Conservation (phyloP, 2,329 filamentous ascomycete species). For the Aureobasidium sp. region DNA sequence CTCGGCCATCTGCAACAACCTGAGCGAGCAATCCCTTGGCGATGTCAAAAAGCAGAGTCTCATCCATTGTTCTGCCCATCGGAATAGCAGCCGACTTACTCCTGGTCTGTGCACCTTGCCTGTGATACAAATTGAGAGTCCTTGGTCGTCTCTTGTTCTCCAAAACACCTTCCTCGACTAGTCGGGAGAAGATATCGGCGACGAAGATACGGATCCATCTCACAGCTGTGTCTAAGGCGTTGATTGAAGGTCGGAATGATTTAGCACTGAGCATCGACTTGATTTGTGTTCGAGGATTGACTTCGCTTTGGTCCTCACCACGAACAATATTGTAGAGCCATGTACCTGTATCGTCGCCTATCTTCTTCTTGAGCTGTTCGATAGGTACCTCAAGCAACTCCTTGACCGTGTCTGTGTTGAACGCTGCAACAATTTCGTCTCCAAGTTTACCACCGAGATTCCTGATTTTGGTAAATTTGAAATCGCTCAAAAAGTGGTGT, state of each 20-base stretch:
- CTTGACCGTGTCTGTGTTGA: conserved; percentile 70
- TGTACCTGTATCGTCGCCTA: conserved; percentile 75
- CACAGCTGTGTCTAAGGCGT: conserved; percentile 65
- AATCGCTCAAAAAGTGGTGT: conserved; percentile 67
- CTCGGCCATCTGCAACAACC: conserved; percentile 66
- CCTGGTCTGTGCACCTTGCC: conserved; percentile 63
- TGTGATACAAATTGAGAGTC: conserved; percentile 77
- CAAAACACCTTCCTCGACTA: conserved; percentile 83
- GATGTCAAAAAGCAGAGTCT: conserved; percentile 64
- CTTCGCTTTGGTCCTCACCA: conserved; percentile 79
- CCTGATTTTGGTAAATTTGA: conserved; percentile 92
- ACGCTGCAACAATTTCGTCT: conserved; percentile 72
- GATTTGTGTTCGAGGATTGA: conserved; percentile 85
- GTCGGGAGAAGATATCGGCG: conserved; percentile 80
- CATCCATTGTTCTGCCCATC: conserved; percentile 64
- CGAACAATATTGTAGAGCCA: conserved; percentile 84
- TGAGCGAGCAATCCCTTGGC: conserved; percentile 71
- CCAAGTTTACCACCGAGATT: conserved; percentile 94
- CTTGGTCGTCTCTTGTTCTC: conserved; percentile 82
- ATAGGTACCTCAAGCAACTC: conserved; percentile 67
- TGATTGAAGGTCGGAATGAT: conserved; percentile 81
- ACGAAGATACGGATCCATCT: conserved; percentile 88
- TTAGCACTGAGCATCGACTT: conserved; percentile 98
- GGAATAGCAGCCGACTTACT: conserved; percentile 74
- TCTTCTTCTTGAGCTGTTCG: conserved; percentile 66